Evolutionary conservation across 2,329 filamentous ascomycete genomes (phyloP), one percentile per base, ranked within the genome.

Genomic region (Fusarium austroafricanum): DNA sequence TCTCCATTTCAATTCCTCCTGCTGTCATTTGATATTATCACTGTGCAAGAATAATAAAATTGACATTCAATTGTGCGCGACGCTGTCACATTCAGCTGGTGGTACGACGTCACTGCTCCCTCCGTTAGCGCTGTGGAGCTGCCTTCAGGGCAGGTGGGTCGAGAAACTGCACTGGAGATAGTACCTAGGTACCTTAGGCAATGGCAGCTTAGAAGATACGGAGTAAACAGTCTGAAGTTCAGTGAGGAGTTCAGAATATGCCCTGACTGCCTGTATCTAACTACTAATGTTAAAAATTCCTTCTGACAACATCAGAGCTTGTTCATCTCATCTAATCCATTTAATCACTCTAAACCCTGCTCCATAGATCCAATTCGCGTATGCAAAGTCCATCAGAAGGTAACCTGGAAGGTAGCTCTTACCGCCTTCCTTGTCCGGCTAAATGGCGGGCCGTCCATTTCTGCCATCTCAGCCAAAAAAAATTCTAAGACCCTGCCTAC

Each of bases 391-490:
- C 11, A 21, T 52, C 18, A 6, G 23, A 23, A 8, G 6, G n/a
- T n/a, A n/a, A n/a, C n/a, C n/a, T n/a, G n/a, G n/a, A 10, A 15
- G 21, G 11, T 53, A 45, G 21, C 33, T 12, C 50, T 65, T 63
- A 71, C 72, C 73, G 70, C 74, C 66, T 69, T 49, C 57, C 43
- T 8, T 47, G 5, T 12, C 40, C 61, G 15, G 76, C 42, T 64
- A 73, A 77, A 75, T 50, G 50, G 39, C 68, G 73, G 71, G 18
- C 35, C 33, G 40, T 39, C n/a, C 43, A 62, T 75, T 76, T 71
- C 59, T 73, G 73, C 70, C 72, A 61, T 35, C 15, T 35, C 50
- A 5, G 47, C 72, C 17, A 23, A 40, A 75, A 77, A 68, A 62
- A 59, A 43, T 54, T 51, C 71, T 75, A 73, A 72, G 72, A 73